Evolutionary conservation across 169 alveolate genomes (phyloP), one percentile per base, ranked within the genome.

Genomic region (Eimeria acervulina): DNA sequence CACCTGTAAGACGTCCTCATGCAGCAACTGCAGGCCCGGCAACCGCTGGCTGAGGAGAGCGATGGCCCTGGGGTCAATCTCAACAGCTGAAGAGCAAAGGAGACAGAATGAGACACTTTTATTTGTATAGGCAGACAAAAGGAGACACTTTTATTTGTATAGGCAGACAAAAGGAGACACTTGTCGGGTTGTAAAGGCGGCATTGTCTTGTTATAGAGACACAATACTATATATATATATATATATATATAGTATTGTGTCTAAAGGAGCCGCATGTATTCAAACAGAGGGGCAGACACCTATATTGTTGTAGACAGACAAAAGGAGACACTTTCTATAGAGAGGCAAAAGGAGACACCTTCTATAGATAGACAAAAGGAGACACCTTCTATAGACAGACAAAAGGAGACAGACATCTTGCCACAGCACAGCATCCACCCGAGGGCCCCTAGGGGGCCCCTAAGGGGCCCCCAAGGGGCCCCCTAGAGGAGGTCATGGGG

Each of bases 1-100:
- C 23, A 95, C 97, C 97, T 98, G 98, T 66, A 98, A 93, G 44
- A 98, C 98, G 92, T 98, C 99, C 59, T 97, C 98, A 92, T 98
- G 98, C 31, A 98, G 97, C 85, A 97, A 78, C 61, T 97, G 97
- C 26, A 98, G 97, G 51, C 96, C 95, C 19, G 99, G 99, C 85
- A 98, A 44, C 40, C 97, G 96, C 59, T 98, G 93, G 90, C 98
- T 97, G 40, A 98, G 95, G 31, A 97, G 97, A n/a, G 98, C 89
- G 38, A 98, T 81, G n/a, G 98, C 98, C 89, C 98, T 92, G 28
- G 98, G 93, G 66, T 98, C 99, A 15, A 97, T 96, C 95, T 98
- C 99, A 17, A 98, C 80, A 23, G 97, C 98, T 96, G 95, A 21
- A 26, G 19, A 88, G 52, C 51, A 68, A 42, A 38, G 42, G 59